Base-by-base conservation (phyloP, 768 basidiomycete genomes). In the Leccinum ochraceum region DNA sequence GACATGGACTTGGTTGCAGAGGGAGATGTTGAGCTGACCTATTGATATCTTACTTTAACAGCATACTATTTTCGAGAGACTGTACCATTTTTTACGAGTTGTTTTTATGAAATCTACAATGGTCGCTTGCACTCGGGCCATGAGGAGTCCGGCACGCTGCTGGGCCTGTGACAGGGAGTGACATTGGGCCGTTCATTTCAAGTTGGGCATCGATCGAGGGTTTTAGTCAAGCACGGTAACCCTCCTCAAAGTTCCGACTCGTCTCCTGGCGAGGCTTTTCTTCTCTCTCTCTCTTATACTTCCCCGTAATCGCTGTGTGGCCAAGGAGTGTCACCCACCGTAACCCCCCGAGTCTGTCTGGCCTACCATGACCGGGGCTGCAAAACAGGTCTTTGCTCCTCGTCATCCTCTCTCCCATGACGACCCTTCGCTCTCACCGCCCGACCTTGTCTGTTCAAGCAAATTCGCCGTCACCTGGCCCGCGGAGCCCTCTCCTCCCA, bases 1-100 rank as follows among this genome's bases (percentile, higher is more conserved):
- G 95, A 98, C 76, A 92, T 97, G 87, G 95, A 98, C 78, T 79
- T 90, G 73, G 92, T 94, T 65, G 91, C 93, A 30, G 91, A 91
- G 81, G 88, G 83, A 42, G 88, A 85, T 73, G 83, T 85, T 68
- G 86, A 87, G 70, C 72, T 87, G 68, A 74, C 75, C 32, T 77
- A 77, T 58, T 77, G 62, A 76, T 57, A 60, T n/a, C 63, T 63
- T 71, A 73, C 56, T 54, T 53, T 73, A 70, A 52, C 56, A 62
- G 53, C 61, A 30, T 51, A 63, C 64, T 74, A 71, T 63, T 72
- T 42, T 26, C 55, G 63, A 60, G 69, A 60, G 61, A 57, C 26
- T 67, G 65, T 65, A 61, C 11, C 57, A 13, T 50, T 68, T 65
- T 34, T 39, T 55, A 53, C 42, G 53, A 22, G 56, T 60, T 57